Evolutionary conservation across 495 filamentous ascomycete species (phyloP).

Genomic region (Penicillium waksmanii): DNA sequence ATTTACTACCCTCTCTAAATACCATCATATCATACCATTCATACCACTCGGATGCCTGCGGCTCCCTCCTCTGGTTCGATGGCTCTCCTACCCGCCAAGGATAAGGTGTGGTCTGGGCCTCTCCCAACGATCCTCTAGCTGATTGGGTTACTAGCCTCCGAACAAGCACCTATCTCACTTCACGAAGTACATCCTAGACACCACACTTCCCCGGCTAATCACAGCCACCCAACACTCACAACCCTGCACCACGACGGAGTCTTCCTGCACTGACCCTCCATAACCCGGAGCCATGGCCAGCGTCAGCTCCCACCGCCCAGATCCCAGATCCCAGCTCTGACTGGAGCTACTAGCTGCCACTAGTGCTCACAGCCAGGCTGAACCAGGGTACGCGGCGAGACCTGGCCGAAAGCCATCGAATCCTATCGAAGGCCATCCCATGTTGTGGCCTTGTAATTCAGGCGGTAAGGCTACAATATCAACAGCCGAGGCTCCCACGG

Average conservation of each 20-base stretch:
- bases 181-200: neutral
- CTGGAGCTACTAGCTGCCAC: neutral
- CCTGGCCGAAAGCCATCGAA: neutral
- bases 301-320: neutral
- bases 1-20: too few relatives aligned
- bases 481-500: neutral
- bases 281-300: neutral
- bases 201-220: neutral
- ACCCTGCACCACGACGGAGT: neutral
- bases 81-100: conserved; percentile 17
- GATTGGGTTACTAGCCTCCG: conserved; percentile 11
- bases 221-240: neutral
- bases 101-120: conserved; percentile 32
- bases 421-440: neutral
- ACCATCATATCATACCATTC: too few relatives aligned
- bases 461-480: neutral
- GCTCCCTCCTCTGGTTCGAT: conserved; percentile 1
- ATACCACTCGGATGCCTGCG: conserved; percentile 23
- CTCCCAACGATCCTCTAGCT: conserved; percentile 5
- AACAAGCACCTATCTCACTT: neutral
- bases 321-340: too few relatives aligned
- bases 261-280: neutral
- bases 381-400: neutral
- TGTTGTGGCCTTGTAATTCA: neutral
- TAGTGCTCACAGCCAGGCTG: neutral